phyloP scores from a whole-genome alignment of 768 basidiomycete genomes.

The Russula compacta region DNA sequence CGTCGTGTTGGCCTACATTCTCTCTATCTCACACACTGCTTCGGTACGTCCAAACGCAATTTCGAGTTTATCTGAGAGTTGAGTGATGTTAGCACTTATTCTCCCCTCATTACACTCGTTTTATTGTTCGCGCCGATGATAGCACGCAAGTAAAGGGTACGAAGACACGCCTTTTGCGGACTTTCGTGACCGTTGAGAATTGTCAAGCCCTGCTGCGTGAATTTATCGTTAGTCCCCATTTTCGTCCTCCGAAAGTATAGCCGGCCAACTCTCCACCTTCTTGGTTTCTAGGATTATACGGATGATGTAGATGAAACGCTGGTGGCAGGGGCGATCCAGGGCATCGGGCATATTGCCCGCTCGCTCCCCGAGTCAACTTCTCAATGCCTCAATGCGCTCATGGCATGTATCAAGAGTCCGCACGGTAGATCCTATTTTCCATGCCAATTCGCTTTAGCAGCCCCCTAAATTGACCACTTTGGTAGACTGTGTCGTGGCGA shows the following conservation, averaged over 20 bases:
- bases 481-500: conserved; percentile 66
- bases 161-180: conserved; percentile 70
- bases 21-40: conserved; percentile 49
- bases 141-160: conserved; percentile 53
- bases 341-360: conserved; percentile 68
- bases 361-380: conserved; percentile 57
- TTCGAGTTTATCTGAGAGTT: neutral
- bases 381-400: conserved; percentile 68
- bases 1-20: conserved; percentile 63
- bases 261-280: neutral
- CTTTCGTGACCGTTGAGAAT: conserved; percentile 56
- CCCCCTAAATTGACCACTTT: neutral
- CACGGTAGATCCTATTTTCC: conserved; percentile 36
- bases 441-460: neutral
- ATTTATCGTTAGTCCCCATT: conserved; percentile 54
- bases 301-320: conserved; percentile 69
- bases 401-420: conserved; percentile 67
- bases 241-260: neutral
- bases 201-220: conserved; percentile 68
- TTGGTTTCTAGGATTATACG: conserved; percentile 54
- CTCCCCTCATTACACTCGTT: conserved; percentile 48
- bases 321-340: conserved; percentile 63
- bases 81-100: conserved; percentile 47
- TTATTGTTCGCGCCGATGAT: conserved; percentile 66
- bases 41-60: conserved; percentile 43